Evolutionary conservation across 192 early-diverging fungal genomes (phyloP), one percentile per base, ranked within the genome.

Genomic region (Coemansia sp.): DNA sequence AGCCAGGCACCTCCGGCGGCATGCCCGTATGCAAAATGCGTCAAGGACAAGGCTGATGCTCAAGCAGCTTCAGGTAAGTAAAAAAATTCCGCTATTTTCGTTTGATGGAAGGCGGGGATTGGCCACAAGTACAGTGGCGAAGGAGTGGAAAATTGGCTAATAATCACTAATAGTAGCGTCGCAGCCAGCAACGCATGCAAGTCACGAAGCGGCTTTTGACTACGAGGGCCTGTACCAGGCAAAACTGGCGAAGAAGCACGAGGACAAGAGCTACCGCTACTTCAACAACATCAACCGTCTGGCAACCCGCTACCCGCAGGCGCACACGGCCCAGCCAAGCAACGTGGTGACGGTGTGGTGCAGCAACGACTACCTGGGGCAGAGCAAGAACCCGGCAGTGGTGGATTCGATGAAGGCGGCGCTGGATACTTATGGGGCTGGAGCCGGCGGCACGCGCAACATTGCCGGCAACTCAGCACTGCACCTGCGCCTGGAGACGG

Each of bases 211-310:
- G 10, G 45, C 53, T 4, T 98, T 97, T 65, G 91, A 97, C 72
- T 98, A 98, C 75, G 93, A 97, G 71, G 74, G 79, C 40, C 80
- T 89, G 59, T 98, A 94, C 78, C 79, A 86, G 59, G 63, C 61
- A 20, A 88, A 94, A 75, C 68, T 98, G 37, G 88, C 94, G 38
- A 94, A 94, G 86, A 98, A 98, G 79, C 93, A 95, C 69, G 82
- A 84, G 62, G 94, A 98, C 87, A 91, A 92, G 82, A 88, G 85
- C 63, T 98, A 98, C 83, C 89, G 96, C 65, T 98, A 97, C 82
- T 98, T 98, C 74, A 98, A 98, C 88, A 98, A 98, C 84, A 97
- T 98, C 83, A 98, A 98, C 78, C 90, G 96, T 35, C 80, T 98
- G 21, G 96, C 96, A 5, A 80, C 88, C 68, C 79, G 84, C 62